phyloP scores from a whole-genome alignment of 2,329 filamentous ascomycete species.

The Xylariaceae sp. region DNA sequence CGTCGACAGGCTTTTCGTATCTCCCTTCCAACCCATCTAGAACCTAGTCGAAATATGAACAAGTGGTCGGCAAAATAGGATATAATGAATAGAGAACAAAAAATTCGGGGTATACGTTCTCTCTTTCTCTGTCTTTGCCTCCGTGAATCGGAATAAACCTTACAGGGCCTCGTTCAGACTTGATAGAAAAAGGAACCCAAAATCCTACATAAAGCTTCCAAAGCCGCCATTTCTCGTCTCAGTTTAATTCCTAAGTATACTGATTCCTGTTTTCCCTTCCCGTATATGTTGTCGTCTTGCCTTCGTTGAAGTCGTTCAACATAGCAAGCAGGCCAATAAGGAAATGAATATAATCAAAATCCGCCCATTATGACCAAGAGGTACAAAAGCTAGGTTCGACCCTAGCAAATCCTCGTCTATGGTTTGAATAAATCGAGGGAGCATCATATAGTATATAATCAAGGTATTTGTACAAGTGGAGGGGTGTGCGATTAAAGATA shows the following conservation, averaged over 20 bases:
- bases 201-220: not conserved
- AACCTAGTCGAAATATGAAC: too few relatives aligned
- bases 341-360: not conserved
- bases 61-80: too few relatives aligned
- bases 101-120: too few relatives aligned
- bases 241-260: not conserved
- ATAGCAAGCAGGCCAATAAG: not conserved
- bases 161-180: constrained; percentile 1
- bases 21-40: too few relatives aligned
- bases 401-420: constrained; percentile 19
- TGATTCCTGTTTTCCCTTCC: constrained; percentile 1
- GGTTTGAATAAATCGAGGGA: constrained; percentile 1
- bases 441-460: constrained; percentile 16
- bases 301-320: constrained; percentile 1
- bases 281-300: not conserved
- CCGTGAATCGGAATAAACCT: constrained; percentile 3
- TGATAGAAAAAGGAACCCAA: not conserved
- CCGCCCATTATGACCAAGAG: not conserved
- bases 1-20: too few relatives aligned
- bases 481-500: constrained; percentile 18
- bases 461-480: constrained; percentile 23
- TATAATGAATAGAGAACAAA: too few relatives aligned
- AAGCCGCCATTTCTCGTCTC: not conserved
- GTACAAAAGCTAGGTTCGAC: constrained; percentile 6
- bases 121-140: not conserved